These are phyloP conservation scores for Fusarium sp. DNA, from an alignment of 2,329 filamentous ascomycete species.

Conservation along the genomic window DNA sequence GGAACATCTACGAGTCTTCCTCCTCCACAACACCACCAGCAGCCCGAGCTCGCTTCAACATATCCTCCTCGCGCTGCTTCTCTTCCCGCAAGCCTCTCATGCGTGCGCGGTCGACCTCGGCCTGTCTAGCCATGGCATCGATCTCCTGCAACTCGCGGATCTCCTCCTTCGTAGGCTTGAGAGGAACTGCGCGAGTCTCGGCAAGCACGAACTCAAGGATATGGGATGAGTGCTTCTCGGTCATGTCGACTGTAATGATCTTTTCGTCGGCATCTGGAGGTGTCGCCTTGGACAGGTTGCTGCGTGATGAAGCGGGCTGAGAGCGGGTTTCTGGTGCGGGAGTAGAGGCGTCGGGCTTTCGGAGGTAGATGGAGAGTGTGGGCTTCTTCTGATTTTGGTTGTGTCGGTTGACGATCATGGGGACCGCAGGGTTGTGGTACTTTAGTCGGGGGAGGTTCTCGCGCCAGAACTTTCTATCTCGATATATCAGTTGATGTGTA, in stretches of 20 bases:
- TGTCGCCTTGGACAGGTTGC: conserved; percentile 61
- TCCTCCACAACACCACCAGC: conserved; percentile 53
- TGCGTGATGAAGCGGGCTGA: conserved; percentile 60
- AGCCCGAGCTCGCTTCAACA: conserved; percentile 56
- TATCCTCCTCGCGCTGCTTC: conserved; percentile 70
- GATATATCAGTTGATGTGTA: conserved; percentile 16
- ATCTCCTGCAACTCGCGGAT: conserved; percentile 66
- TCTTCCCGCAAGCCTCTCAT: conserved; percentile 64
- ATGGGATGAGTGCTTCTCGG: conserved; percentile 66
- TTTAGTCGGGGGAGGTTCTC: conserved; percentile 86
- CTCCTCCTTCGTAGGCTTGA: conserved; percentile 71
- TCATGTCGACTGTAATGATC: conserved; percentile 71
- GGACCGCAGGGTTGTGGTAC: conserved; percentile 89
- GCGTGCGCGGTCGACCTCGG: conserved; percentile 65
- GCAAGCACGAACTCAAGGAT: conserved; percentile 73
- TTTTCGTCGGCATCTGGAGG: conserved; percentile 61
- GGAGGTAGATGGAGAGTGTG: conserved; percentile 73
- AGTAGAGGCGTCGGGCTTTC: conserved; percentile 49
- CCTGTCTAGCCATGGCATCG: conserved; percentile 63
- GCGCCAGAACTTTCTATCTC: conserved; percentile 85
- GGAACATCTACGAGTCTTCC: conserved; percentile 43
- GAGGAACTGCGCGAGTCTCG: conserved; percentile 68
- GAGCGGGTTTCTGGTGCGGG: conserved; percentile 47
- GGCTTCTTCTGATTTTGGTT: conserved; percentile 66
- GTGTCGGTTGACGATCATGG: conserved; percentile 83